Evolutionary conservation across 164 flowering plant genomes (phyloP).

Genomic region (Berberis thunbergii): DNA sequence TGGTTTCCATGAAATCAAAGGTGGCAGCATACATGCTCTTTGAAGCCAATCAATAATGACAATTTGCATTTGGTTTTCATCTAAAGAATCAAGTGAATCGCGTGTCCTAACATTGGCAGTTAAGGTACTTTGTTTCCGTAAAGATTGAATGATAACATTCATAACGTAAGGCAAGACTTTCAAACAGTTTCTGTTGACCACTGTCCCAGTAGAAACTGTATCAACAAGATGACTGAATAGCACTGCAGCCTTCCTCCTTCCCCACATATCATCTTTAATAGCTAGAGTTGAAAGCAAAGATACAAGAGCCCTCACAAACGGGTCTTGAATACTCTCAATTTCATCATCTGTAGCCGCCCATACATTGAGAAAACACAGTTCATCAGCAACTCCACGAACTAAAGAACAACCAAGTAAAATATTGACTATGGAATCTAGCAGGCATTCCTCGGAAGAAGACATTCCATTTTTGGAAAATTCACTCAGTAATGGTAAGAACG

Average conservation of each 20-base stretch:
- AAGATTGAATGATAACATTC: conserved; percentile 41
- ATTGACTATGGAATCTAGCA: conserved; percentile 45
- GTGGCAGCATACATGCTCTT: conserved; percentile 43
- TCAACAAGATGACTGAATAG: conserved; percentile 36
- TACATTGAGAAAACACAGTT: conserved; percentile 20
- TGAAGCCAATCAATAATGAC: conserved; percentile 57
- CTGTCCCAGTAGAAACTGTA: conserved; percentile 56
- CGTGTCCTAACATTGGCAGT: conserved; percentile 18
- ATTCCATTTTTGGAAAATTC: conserved; percentile 30
- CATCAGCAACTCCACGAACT: conserved; percentile 33
- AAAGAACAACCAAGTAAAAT: conserved; percentile 82
- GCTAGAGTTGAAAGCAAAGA: conserved; percentile 45
- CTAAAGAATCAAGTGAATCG: conserved; percentile 18
- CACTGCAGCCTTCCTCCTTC: conserved; percentile 34
- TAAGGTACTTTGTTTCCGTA: conserved; percentile 16
- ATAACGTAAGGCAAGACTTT: conserved; percentile 58
- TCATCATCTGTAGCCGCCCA: conserved; percentile 43
- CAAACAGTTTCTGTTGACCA: conserved; percentile 45
- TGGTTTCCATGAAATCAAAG: conserved; percentile 36
- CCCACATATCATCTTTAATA: conserved; percentile 50
- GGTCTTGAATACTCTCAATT: conserved; percentile 50
- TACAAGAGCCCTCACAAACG: conserved; percentile 71
- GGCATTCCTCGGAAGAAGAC: conserved; percentile 15
- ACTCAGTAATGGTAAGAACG: conserved; percentile 58
- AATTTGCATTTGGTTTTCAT: conserved; percentile 25